Evolutionary conservation across 2,329 filamentous ascomycete species (phyloP), one percentile per base, ranked within the genome.

Genomic region (Epichloe scottii): DNA sequence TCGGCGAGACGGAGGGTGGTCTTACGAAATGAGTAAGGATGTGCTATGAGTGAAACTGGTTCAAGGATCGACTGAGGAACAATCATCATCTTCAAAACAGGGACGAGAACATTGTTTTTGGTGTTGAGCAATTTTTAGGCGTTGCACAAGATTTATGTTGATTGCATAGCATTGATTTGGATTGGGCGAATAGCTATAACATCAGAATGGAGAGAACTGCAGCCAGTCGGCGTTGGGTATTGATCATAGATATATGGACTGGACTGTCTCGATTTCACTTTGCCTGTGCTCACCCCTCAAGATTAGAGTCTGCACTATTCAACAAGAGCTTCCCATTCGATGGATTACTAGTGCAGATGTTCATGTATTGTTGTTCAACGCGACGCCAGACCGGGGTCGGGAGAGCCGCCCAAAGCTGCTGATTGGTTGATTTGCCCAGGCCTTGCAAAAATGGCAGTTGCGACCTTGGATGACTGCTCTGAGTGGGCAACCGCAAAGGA

Each of bases 1-100:
- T 63, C 79, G 86, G 48, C 76, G 84, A 55, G 87, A 95, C 58
- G 90, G 90, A 4, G 89, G 87, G 1, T 96, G 90, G 90, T 82
- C 79, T 46, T 91, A 86, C 64, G 78, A 79, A 57, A 68, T 78
- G 60, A 71, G 74, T 56, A 68, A 67, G 58, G 72, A 74, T 23
- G 67, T 72, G 66, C 61, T 67, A 51, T 75, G 59, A 63, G 14
- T 10, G 26, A 23, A 12, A 6, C 35, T 33, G 23, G 38, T 4
- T 33, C 8, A 19, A 37, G 33, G 39, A 14, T 19, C 2, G 35
- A 30, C 12, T 30, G 8, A 19, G 30, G 37, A 17, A 21, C 6
- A 30, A 38, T 33, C 8, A 15, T 42, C n/a, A 12, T 39, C 19
- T n/a, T 42, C 5, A 43, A 35, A 49, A 8, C 3, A 5, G 39